Conservation (phyloP, 192 early-diverging fungal genomes). For the Gigaspora rosea region DNA sequence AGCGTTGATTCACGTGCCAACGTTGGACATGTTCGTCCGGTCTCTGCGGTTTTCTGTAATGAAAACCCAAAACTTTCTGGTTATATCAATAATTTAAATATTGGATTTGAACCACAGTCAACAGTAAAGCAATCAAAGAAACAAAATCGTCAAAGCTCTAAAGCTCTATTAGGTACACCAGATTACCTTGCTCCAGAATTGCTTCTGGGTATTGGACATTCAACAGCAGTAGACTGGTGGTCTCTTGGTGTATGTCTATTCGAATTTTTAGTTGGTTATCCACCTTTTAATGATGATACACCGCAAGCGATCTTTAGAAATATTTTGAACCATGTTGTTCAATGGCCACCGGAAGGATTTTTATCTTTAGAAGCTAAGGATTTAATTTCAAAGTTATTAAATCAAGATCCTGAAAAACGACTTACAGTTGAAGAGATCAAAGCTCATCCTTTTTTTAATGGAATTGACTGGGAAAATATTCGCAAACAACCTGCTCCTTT, state of each 20-base stretch:
- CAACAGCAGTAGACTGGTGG: conserved; percentile 94
- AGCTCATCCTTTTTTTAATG: conserved; percentile 70
- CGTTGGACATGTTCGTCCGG: conserved; percentile 6
- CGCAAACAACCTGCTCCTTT: conserved; percentile 81
- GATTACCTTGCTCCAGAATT: conserved; percentile 96
- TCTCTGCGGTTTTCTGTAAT: conserved; percentile 29
- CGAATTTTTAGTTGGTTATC: conserved; percentile 87
- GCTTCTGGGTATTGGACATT: conserved; percentile 82
- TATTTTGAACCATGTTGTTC: conserved; percentile 74
- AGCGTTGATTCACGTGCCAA: conserved; percentile 9
- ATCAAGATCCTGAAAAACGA: conserved; percentile 70
- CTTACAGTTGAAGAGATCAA: conserved; percentile 68
- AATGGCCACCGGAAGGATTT: conserved; percentile 62
- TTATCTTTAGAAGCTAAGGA: conserved; percentile 67
- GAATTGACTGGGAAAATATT: conserved; percentile 77
- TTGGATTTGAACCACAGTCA: neutral
- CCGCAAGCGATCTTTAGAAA: conserved; percentile 87
- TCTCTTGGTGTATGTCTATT: conserved; percentile 88
- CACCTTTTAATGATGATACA: conserved; percentile 87
- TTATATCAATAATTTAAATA: conserved; percentile 6
- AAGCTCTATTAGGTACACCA: conserved; percentile 80
- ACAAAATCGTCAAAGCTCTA: conserved; percentile 44
- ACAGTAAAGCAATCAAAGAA: conserved; percentile 28
- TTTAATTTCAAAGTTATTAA: conserved; percentile 73
- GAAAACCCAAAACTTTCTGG: conserved; percentile 6